Evolutionary conservation across 2,329 filamentous ascomycete genomes (phyloP), one percentile per base, ranked within the genome.

Genomic region (Trematosphaeria pertusa): DNA sequence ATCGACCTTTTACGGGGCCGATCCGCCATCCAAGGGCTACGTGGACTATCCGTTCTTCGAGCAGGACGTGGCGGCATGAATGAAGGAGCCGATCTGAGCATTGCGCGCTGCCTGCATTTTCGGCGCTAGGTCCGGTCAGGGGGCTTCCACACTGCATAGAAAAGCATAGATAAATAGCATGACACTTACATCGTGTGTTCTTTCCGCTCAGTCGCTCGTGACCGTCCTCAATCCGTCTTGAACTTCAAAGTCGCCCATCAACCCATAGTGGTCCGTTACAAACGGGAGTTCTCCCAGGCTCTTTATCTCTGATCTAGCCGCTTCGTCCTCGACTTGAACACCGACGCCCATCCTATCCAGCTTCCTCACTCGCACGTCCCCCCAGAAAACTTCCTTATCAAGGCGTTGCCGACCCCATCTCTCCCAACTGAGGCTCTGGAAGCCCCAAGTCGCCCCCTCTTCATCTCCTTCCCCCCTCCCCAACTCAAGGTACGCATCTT

Each of bases 401-500:
- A 83, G 77, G n/a, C 81, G 67, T 15, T 65, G 73, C 33, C 71
- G 73, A 0, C 79, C 80, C 62, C 75, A 81, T 26, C 46, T 65
- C 42, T 74, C 51, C 39, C 51, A 59, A 1, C 64, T 67, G 3
- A 68, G 50, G 4, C 74, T 75, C 67, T 83, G 81, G 58, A 81
- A 77, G 0, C 81, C 81, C 81, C 81, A 84, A 0, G 81, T 84
- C 50, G 74, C 78, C 0, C 79, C 80, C n/a, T 72, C 71, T 5
- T 78, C 74, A 15, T 66, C 70, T 24, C 75, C 75, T 41, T 83
- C 80, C 22, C 64, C 43, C 0, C 79, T 79, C 0, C 80, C 80
- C 2, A 74, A 65, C 49, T 77, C 74, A 3, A 84, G 66, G 53
- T 77, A 84, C 0, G 79, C 78, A 52, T 84, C 82, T 37, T 71